Conservation (phyloP, 1,284 basidiomycete genomes). For the Papiliotrema fonsecae region DNA sequence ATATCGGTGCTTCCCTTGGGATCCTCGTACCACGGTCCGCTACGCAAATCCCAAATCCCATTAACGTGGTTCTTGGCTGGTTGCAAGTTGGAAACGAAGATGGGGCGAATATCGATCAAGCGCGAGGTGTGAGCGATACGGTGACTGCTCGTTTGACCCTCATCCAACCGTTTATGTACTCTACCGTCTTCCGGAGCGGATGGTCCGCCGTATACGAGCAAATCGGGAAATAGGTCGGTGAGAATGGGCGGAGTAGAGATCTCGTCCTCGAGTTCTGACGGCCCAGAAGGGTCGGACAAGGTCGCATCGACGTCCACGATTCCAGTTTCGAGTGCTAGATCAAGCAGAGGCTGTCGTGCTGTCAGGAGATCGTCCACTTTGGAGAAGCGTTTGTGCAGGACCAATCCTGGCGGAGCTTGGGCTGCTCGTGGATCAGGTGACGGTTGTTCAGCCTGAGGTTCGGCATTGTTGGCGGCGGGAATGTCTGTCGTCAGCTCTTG, state of each 20-base stretch:
- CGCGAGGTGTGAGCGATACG: constrained; percentile 53
- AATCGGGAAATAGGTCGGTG: constrained; percentile 53
- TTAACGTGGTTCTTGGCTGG: constrained; percentile 50
- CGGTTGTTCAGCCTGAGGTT: constrained; percentile 48
- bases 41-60: constrained; percentile 49
- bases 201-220: constrained; percentile 49
- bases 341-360: constrained; percentile 31
- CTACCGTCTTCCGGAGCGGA: constrained; percentile 41
- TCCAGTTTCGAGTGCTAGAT: constrained; percentile 26
- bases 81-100: constrained; percentile 55
- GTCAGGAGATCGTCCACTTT: constrained; percentile 27
- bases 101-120: constrained; percentile 54
- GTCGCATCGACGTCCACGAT: constrained; percentile 29
- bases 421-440: constrained; percentile 6
- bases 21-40: constrained; percentile 50
- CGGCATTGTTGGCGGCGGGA: not conserved
- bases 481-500: constrained; percentile 5
- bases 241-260: constrained; percentile 24
- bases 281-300: constrained; percentile 11
- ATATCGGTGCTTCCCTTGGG: constrained; percentile 38
- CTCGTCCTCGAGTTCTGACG: not conserved
- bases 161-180: constrained; percentile 51
- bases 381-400: constrained; percentile 37
- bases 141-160: constrained; percentile 45
- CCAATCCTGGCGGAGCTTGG: constrained; percentile 26